A percentile compares a stretch with the other conserved stretches of the same genome.
Conservation (phyloP, 768 basidiomycete species). For the Macrolepiota albuminosa region DNA sequence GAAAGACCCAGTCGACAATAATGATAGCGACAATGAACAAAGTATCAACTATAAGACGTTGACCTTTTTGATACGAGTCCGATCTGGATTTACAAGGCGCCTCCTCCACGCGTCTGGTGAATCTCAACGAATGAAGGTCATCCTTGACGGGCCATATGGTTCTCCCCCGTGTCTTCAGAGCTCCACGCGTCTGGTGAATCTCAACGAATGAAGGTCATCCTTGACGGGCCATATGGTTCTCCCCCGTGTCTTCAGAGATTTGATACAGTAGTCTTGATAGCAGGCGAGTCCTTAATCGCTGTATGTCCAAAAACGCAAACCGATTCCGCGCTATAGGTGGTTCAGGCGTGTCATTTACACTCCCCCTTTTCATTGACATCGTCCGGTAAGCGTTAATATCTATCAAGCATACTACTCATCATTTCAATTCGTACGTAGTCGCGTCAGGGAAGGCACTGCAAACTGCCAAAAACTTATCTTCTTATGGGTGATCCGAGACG, state of each 20-base stretch:
- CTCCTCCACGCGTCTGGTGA: conserved; percentile 29
- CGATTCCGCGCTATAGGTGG: conserved; percentile 27
- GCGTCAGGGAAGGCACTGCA: conserved; percentile 1
- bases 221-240: conserved; percentile 59
- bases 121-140: conserved; percentile 39
- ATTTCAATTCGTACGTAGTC: background rate
- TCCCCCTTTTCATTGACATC: conserved; percentile 39
- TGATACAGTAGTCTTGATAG: conserved; percentile 44
- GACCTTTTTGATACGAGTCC: conserved; percentile 54
- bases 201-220: conserved; percentile 34
- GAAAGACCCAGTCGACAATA: background rate
- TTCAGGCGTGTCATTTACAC: conserved; percentile 43
- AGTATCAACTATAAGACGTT: conserved; percentile 20
- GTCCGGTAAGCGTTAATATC: conserved; percentile 30
- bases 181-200: conserved; percentile 23
- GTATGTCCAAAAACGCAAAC: background rate
- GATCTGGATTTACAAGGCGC: conserved; percentile 54
- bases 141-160: conserved; percentile 61
- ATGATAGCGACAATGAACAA: background rate
- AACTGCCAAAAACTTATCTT: conserved; percentile 20
- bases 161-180: conserved; percentile 32
- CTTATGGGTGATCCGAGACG: conserved; percentile 38
- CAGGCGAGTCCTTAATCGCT: conserved; percentile 22
- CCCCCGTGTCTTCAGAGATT: conserved; percentile 36
- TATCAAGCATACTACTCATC: background rate